Conservation (phyloP, 2,329 filamentous ascomycete species). For the Pseudocercospora musae region DNA sequence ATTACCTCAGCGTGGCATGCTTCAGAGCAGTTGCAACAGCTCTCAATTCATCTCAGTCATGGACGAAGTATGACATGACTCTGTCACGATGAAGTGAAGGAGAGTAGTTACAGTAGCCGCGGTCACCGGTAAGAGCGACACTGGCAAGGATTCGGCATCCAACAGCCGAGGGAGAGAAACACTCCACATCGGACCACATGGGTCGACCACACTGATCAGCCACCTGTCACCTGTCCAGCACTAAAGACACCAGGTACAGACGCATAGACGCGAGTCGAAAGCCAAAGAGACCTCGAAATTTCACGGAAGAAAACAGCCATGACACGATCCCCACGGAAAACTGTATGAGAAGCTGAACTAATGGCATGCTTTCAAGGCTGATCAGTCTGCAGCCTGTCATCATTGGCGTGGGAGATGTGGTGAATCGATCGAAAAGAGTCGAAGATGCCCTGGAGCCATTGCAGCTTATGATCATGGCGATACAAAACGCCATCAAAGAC, state of each 20-base stretch:
- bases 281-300: not conserved
- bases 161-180: not conserved
- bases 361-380: not conserved
- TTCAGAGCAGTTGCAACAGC: not conserved
- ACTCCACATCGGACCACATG: not conserved
- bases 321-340: constrained; percentile 17
- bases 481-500: constrained; percentile 52
- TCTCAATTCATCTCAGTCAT: not conserved
- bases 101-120: not conserved
- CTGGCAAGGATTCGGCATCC: not conserved
- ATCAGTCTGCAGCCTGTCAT: constrained; percentile 49
- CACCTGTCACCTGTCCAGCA: not conserved
- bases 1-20: not conserved
- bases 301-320: not conserved
- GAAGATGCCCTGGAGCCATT: constrained; percentile 58
- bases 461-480: constrained; percentile 57
- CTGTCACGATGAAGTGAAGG: not conserved
- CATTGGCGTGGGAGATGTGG: constrained; percentile 61
- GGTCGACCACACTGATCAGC: not conserved
- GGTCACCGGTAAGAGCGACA: not conserved
- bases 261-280: not conserved
- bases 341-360: constrained; percentile 1
- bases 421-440: constrained; percentile 53
- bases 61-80: not conserved
- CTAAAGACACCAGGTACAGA: not conserved